Evolutionary conservation across 2,329 filamentous ascomycete species (phyloP), one percentile per base, ranked within the genome.

Genomic region (Aspergillus quadricinctus): DNA sequence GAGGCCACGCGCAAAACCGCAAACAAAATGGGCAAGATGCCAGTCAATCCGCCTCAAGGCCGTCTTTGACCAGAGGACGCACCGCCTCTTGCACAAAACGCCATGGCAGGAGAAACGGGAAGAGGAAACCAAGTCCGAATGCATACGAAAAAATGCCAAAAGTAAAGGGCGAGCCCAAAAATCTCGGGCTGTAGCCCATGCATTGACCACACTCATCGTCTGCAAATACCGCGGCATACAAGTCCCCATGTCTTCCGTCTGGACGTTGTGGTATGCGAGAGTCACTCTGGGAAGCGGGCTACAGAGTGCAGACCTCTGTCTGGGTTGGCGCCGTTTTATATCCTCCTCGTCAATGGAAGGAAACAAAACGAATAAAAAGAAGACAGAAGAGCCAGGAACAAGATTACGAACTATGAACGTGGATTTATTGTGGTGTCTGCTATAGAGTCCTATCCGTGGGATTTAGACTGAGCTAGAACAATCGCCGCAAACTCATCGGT

Each of bases 71-170:
- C n/a, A 54, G 49, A 52, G 56, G 56, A 27, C 55, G 54, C 5
- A 52, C 53, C n/a, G 48, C 59, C 46, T 66, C 61, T 43, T 61
- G 60, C 45, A 51, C 57, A 49, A 59, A 59, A 40, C 59, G 60
- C 51, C 51, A 60, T 28, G 53, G 55, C 43, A 59, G 45, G 49
- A 68, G 72, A 53, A 59, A 53, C 23, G 69, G 66, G 49, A 64
- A 64, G 43, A 70, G 67, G 61, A 76, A 69, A 56, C 71, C 71
- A 19, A 76, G 73, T 59, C 75, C 76, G 6, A 79, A 79, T 67
- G 77, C 77, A 7, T 79, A 79, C 60, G 77, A 79, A 61, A 76
- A 72, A 54, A 74, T 78, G 67, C 75, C 77, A 4, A 75, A 69
- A 50, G 46, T 60, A 61, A 9, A 70, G 66, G 46, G 59, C 52